Conservation (phyloP, 2,329 filamentous ascomycete genomes). For the Pseudonectria foliicola region DNA sequence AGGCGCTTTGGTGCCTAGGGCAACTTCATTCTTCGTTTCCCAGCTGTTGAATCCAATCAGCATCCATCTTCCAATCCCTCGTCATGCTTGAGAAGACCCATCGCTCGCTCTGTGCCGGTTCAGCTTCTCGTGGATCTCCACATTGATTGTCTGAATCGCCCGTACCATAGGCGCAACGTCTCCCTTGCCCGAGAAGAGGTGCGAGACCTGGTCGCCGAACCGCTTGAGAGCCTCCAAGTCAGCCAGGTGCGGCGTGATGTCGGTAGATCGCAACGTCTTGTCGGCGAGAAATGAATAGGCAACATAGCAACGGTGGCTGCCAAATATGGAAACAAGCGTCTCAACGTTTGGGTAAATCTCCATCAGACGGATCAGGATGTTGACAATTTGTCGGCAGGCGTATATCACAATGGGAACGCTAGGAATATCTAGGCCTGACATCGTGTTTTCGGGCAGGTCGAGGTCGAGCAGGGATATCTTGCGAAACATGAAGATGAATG, state of each 20-base stretch:
- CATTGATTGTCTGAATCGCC: slow-evolving; percentile 19
- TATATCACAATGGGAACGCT: slow-evolving; percentile 22
- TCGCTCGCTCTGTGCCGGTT: neutral
- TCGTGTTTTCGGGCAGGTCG: slow-evolving; percentile 18
- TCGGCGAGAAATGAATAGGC: slow-evolving; percentile 22
- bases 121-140: slow-evolving; percentile 15
- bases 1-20: no score
- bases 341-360: slow-evolving; percentile 16
- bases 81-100: neutral
- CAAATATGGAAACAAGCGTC: slow-evolving; percentile 18
- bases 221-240: slow-evolving; percentile 17
- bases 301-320: slow-evolving; percentile 22
- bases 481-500: slow-evolving; percentile 28
- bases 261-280: slow-evolving; percentile 12
- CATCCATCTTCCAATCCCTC: neutral
- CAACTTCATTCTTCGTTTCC: no score
- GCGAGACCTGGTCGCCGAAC: slow-evolving; percentile 9
- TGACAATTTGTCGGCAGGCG: slow-evolving; percentile 16
- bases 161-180: slow-evolving; percentile 21
- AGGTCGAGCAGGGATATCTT: slow-evolving; percentile 22
- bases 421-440: slow-evolving; percentile 22
- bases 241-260: slow-evolving; percentile 8
- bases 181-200: slow-evolving; percentile 14
- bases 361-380: slow-evolving; percentile 12
- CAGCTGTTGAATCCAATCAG: no score